A percentile compares a stretch with the other conserved stretches of the same genome.
Evolutionary conservation across 192 early-diverging fungal species (phyloP).

Genomic region (Podila minutissima): DNA sequence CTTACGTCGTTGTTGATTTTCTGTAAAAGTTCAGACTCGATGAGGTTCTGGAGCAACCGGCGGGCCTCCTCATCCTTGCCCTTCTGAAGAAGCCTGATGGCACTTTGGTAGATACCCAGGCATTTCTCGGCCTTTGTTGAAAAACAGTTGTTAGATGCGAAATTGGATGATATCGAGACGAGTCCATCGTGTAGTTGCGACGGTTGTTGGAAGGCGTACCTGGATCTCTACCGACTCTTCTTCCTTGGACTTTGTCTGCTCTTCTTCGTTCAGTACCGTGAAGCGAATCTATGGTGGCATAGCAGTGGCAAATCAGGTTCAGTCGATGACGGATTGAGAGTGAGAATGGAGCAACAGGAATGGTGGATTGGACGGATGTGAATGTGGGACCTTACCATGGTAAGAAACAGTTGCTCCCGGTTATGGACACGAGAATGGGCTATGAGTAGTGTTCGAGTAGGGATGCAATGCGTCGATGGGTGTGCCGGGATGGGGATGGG

Average conservation of each 20-base stretch:
- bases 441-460: too few species aligned
- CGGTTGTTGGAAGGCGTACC: slow-evolving; percentile 6
- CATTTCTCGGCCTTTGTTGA: slow-evolving; percentile 54
- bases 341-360: too few species aligned
- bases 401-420: too few species aligned
- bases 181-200: not conserved
- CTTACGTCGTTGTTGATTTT: slow-evolving; percentile 44
- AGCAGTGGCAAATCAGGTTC: not conserved
- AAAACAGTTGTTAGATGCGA: not conserved
- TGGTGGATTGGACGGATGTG: too few species aligned
- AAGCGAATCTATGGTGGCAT: slow-evolving; percentile 41
- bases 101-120: slow-evolving; percentile 52
- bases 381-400: too few species aligned
- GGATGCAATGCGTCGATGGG: too few species aligned
- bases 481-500: too few species aligned
- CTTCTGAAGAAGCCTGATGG: slow-evolving; percentile 54
- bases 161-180: too few species aligned
- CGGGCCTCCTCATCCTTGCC: slow-evolving; percentile 48
- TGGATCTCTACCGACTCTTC: slow-evolving; percentile 52
- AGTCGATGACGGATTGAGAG: too few species aligned
- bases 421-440: too few species aligned
- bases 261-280: slow-evolving; percentile 44
- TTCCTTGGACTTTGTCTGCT: slow-evolving; percentile 28
- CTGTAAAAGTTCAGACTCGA: slow-evolving; percentile 52
- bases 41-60: slow-evolving; percentile 44